Evolutionary conservation across 805 yeast species (phyloP).

Genomic region (Kregervanrija pseudodelftensis): DNA sequence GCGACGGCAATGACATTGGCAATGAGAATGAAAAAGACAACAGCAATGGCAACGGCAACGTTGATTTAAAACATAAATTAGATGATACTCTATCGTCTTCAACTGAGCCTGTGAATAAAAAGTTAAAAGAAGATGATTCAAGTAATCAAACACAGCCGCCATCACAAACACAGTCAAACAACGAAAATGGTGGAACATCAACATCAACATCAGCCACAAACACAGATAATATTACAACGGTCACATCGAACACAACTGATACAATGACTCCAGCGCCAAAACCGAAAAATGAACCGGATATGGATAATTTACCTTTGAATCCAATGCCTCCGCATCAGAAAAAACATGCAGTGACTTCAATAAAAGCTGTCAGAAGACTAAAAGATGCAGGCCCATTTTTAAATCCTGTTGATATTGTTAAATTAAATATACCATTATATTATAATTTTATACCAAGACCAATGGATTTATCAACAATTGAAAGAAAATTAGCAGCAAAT

Average conservation of each 20-base stretch:
- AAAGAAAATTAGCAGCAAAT: constrained; percentile 60
- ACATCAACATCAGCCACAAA: too few relatives aligned
- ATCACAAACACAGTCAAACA: too few relatives aligned
- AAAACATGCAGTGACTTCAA: constrained; percentile 67
- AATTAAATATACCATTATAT: constrained; percentile 85
- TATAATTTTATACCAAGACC: constrained; percentile 78
- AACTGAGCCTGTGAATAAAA: too few relatives aligned
- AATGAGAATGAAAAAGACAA: background rate
- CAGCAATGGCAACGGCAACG: background rate
- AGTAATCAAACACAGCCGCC: too few relatives aligned
- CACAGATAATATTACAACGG: background rate
- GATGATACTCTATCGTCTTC: background rate
- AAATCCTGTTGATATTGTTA: constrained; percentile 83
- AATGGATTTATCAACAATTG: constrained; percentile 91
- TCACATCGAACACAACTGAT: constrained; percentile 8
- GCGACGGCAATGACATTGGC: background rate
- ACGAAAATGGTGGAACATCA: too few relatives aligned
- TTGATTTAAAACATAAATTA: background rate
- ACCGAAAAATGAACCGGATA: constrained; percentile 68
- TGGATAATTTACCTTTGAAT: constrained; percentile 53
- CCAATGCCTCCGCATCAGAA: constrained; percentile 82
- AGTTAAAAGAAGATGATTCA: too few relatives aligned
- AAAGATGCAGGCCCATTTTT: constrained; percentile 90
- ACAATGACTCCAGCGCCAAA: constrained; percentile 60
- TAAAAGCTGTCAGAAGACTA: constrained; percentile 81